These are phyloP conservation scores for Phylloporus sp. DNA, from an alignment of 1,284 basidiomycete species.

Conservation along the genomic window DNA sequence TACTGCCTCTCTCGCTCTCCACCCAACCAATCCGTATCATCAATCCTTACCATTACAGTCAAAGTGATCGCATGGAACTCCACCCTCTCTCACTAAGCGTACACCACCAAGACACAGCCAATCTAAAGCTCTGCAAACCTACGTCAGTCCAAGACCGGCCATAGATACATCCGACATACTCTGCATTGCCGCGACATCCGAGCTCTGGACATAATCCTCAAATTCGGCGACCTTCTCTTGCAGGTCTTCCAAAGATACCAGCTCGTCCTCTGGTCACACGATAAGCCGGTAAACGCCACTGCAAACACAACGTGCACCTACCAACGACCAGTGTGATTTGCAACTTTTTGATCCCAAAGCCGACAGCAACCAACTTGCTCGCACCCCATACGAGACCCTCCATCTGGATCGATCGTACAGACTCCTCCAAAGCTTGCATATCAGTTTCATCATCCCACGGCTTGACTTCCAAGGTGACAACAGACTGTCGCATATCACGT, in stretches of 20 bases:
- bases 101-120: conserved; percentile 3
- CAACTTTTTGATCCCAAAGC: conserved; percentile 91
- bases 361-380: conserved; percentile 91
- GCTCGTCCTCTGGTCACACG: conserved; percentile 78
- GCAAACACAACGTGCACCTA: conserved; percentile 43
- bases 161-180: conserved; percentile 52
- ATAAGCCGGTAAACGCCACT: not conserved
- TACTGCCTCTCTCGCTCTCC: conserved; percentile 6
- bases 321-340: conserved; percentile 97
- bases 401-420: conserved; percentile 87
- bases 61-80: conserved; percentile 15
- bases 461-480: conserved; percentile 97
- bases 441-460: conserved; percentile 99
- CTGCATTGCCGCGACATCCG: conserved; percentile 91
- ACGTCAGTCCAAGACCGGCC: conserved; percentile 11
- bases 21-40: conserved; percentile 10
- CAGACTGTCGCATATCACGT: conserved; percentile 60
- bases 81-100: conserved; percentile 13
- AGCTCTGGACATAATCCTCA: conserved; percentile 96
- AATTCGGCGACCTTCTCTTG: conserved; percentile 89
- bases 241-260: conserved; percentile 93
- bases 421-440: conserved; percentile 85
- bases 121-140: conserved; percentile 26
- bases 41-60: conserved; percentile 4
- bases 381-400: conserved; percentile 96